phyloP scores from a whole-genome alignment of 2,329 filamentous ascomycete genomes.

The Fusarium incarnatum region DNA sequence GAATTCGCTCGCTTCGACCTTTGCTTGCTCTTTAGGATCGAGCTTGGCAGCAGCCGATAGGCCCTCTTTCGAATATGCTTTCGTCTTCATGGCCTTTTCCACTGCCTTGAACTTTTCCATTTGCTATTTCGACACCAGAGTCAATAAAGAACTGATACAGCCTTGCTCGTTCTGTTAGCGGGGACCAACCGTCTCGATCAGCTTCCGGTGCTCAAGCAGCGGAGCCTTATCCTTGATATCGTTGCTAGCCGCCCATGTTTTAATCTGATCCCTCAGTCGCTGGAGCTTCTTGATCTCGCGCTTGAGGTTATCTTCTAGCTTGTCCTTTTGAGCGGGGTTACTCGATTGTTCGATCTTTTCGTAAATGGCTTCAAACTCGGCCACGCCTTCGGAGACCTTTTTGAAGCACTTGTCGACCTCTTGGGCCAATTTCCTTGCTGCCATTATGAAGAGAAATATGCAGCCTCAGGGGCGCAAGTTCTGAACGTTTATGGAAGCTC shows the following conservation, averaged over 20 bases:
- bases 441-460: constrained; percentile 71
- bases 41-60: constrained; percentile 90
- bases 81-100: constrained; percentile 99
- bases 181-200: constrained; percentile 91
- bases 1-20: constrained; percentile 88
- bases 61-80: constrained; percentile 98
- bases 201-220: constrained; percentile 89
- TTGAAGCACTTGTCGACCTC: constrained; percentile 99
- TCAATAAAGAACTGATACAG: constrained; percentile 33
- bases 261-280: constrained; percentile 96
- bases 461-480: constrained; percentile 32
- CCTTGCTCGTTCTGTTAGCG: constrained; percentile 18
- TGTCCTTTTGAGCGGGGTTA: constrained; percentile 96
- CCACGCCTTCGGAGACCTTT: constrained; percentile 92
- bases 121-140: constrained; percentile 67
- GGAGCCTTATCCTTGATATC: constrained; percentile 99
- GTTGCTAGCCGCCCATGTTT: constrained; percentile 98
- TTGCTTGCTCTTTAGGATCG: constrained; percentile 97
- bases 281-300: constrained; percentile 99
- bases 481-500: constrained; percentile 17
- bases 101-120: constrained; percentile 99
- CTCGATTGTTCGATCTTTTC: constrained; percentile 96
- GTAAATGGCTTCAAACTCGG: constrained; percentile 93
- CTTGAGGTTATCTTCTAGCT: constrained; percentile 97
- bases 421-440: constrained; percentile 94